Base-by-base conservation (phyloP, 148 eudicot species). In the Fagopyrum homotropicum region DNA sequence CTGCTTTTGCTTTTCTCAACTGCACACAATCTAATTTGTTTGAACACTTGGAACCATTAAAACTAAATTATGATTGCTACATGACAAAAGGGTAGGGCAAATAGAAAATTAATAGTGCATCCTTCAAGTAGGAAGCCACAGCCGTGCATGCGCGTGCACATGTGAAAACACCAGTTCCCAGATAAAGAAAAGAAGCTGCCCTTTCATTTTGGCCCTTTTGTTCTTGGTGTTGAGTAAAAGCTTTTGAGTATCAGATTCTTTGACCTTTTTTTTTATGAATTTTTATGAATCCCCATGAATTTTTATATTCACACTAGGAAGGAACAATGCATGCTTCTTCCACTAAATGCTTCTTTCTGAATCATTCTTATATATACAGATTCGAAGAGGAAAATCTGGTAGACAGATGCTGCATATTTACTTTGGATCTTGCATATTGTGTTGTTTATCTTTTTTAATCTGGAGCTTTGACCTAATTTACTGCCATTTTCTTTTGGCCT, bases 71-170 rank as follows among this genome's bases (percentile, higher is more conserved):
- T 66, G 71, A 66, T 35, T 69, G 77, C 78, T 84, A 86, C 54
- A 77, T 84, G 88, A 84, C 88, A 87, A 80, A 81, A 79, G 49
- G 55, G 63, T 51, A 55, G 75, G 59, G 48, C 57, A 35, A 35
- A 35, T 35, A 35, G 40, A 64, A 55, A 77, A 29, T 77, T 69
- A 77, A 77, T 72, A 68, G 77, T 35, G 3, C 40, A 1, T 43
- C 16, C 70, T 69, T 78, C 74, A 14, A 63, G 45, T 63, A 47
- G 77, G 55, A 74, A 69, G 59, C 57, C 73, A 78, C 69, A 73
- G 46, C 85, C 78, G 73, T 44, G 80, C 83, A 56, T 81, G 85
- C 90, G 79, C 77, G 81, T 69, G 75, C 87, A 86, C 87, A 85
- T 84, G 91, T 87, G 89, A 82, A 75, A 46, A 49, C 51, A n/a